Percentiles rank a stretch among this genome's conserved stretches.
Evolutionary conservation across 2,329 filamentous ascomycete species (phyloP).

Genomic region (Cladophialophora bantiana): DNA sequence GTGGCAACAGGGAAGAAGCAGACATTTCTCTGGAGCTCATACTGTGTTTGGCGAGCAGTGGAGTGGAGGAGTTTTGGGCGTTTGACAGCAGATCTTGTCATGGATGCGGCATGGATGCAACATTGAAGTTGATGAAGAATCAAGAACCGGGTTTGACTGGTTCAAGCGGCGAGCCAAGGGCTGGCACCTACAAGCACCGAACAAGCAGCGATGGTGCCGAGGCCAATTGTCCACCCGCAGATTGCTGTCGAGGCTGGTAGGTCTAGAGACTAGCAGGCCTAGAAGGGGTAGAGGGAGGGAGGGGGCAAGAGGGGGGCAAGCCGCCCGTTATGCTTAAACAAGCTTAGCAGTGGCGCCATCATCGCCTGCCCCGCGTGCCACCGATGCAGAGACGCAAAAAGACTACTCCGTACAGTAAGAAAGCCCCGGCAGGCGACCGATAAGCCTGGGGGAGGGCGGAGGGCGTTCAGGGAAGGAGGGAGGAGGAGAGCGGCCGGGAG

Average conservation of each 20-base stretch:
- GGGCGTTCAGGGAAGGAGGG: not conserved
- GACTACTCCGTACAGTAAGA: too few species aligned
- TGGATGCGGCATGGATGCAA: not conserved
- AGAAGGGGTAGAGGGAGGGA: not conserved
- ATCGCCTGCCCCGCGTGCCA: conserved; percentile 1
- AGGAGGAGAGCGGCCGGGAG: not conserved
- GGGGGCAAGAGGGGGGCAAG: too few species aligned
- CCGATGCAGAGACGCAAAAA: not conserved
- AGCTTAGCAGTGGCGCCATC: conserved; percentile 9
- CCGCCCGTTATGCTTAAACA: conserved; percentile 10
- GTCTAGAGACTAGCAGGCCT: not conserved
- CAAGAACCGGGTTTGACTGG: not conserved
- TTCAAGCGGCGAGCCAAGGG: not conserved
- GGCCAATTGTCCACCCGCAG: not conserved
- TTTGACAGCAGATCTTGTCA: conserved; percentile 8
- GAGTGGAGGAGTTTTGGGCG: not conserved
- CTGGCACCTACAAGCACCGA: not conserved
- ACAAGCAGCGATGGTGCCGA: too few species aligned
- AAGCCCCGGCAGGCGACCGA: not conserved
- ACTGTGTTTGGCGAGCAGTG: conserved; percentile 8
- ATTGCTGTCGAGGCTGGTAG: not conserved
- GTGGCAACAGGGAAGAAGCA: conserved; percentile 9
- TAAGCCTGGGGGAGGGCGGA: not conserved
- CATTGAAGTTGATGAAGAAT: not conserved
- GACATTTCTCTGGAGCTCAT: conserved; percentile 8